phyloP scores from a whole-genome alignment of 441 rosid species.

The Corymbia calophylla region DNA sequence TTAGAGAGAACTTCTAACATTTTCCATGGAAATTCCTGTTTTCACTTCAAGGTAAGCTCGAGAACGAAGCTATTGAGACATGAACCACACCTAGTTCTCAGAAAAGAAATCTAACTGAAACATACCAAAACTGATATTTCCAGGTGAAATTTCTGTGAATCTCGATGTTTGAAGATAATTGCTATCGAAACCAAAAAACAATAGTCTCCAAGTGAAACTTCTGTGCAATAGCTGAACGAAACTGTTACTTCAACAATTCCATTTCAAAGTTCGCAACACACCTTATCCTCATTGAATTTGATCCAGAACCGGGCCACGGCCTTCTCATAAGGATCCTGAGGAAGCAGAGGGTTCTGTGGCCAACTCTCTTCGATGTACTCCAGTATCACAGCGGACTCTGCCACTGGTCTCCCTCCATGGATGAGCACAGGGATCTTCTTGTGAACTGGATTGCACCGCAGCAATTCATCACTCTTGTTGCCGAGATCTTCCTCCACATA shows the following conservation, averaged over 20 bases:
- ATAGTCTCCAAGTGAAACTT: not conserved
- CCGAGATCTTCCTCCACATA: slow-evolving; percentile 25
- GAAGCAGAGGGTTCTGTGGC: slow-evolving; percentile 32
- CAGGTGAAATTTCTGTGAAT: not conserved
- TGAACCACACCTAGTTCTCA: not conserved
- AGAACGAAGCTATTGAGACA: not conserved
- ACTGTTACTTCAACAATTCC: not conserved
- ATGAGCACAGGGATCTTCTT: slow-evolving; percentile 34
- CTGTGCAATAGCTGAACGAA: not conserved
- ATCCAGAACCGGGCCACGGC: slow-evolving; percentile 40
- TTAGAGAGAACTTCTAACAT: not conserved
- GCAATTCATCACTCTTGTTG: slow-evolving; percentile 27
- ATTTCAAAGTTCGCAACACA: not conserved
- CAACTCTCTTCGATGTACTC: slow-evolving; percentile 44
- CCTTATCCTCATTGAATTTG: slow-evolving; percentile 37
- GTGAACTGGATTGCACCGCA: slow-evolving; percentile 30
- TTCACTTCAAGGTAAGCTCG: not conserved
- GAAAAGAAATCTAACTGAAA: not conserved
- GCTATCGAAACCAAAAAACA: not conserved
- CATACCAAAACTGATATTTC: not conserved
- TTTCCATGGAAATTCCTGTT: not conserved
- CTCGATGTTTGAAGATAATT: not conserved
- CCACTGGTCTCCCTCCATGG: slow-evolving; percentile 27
- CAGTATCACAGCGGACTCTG: slow-evolving; percentile 35
- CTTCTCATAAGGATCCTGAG: slow-evolving; percentile 25